Conservation (phyloP, 345 rosid genomes). For the Citrus unshiu region DNA sequence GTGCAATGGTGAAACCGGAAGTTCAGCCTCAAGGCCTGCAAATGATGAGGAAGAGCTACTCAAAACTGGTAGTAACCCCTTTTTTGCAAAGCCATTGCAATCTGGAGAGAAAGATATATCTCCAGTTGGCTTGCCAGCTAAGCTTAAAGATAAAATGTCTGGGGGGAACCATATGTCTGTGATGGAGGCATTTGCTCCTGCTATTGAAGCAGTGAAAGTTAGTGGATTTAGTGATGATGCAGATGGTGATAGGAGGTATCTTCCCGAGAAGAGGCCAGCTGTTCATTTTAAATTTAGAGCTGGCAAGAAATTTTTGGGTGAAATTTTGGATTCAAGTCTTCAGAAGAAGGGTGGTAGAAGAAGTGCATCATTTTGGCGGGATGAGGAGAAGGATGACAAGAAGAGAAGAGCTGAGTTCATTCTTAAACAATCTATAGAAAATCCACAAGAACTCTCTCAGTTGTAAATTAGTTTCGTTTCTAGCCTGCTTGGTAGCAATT, state of each 20-base stretch:
- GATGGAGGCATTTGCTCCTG: conserved; percentile 79
- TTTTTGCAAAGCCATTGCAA: conserved; percentile 36
- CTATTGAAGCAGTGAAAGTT: conserved; percentile 64
- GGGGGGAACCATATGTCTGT: conserved; percentile 43
- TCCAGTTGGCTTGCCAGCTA: conserved; percentile 30
- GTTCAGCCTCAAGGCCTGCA: conserved; percentile 36
- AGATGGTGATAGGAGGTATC: conserved; percentile 38
- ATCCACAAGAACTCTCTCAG: conserved; percentile 84
- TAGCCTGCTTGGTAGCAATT: conserved; percentile 6
- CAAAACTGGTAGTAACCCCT: conserved; percentile 27
- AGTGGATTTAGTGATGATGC: conserved; percentile 37
- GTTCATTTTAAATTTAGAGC: conserved; percentile 55
- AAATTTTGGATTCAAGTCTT: conserved; percentile 56
- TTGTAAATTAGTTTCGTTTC: conserved; percentile 39
- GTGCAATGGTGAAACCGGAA: conserved; percentile 33
- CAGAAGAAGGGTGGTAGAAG: conserved; percentile 50
- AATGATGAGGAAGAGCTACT: conserved; percentile 25
- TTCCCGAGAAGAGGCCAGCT: conserved; percentile 52
- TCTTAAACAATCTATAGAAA: conserved; percentile 80
- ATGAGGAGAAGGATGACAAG: conserved; percentile 92
- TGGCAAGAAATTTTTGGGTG: conserved; percentile 62
- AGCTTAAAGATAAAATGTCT: conserved; percentile 24
- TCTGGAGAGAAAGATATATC: conserved; percentile 54
- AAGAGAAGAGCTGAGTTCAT: conserved; percentile 94
- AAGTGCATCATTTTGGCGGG: conserved; percentile 41